phyloP scores from a whole-genome alignment of 495 filamentous ascomycete species.

The Penicillium paradoxum region DNA sequence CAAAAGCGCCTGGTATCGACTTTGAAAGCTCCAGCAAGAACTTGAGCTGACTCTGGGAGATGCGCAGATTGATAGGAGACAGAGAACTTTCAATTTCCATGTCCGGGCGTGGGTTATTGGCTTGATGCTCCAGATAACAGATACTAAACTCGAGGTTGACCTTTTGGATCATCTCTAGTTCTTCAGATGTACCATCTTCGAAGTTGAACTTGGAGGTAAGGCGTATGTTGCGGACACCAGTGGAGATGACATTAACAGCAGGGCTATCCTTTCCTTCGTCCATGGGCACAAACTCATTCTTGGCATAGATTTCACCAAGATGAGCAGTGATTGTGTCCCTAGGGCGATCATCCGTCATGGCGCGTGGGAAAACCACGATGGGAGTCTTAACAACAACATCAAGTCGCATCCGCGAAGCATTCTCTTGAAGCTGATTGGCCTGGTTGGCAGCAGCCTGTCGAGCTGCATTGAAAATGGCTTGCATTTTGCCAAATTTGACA shows the following conservation, averaged over 20 bases:
- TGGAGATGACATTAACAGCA: conserved; percentile 81
- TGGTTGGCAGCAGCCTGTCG: conserved; percentile 92
- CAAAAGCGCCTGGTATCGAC: conserved; percentile 83
- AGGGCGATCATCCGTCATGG: conserved; percentile 55
- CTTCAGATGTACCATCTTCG: conserved; percentile 63
- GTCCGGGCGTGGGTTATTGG: conserved; percentile 75
- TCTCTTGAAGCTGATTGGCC: conserved; percentile 87
- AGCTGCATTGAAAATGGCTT: conserved; percentile 96
- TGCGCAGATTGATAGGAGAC: conserved; percentile 83
- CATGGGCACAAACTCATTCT: conserved; percentile 82
- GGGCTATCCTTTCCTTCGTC: conserved; percentile 64
- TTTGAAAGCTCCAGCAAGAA: conserved; percentile 79
- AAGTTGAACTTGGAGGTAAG: conserved; percentile 90
- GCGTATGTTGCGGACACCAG: conserved; percentile 87
- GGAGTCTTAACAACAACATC: conserved; percentile 91
- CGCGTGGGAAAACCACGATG: conserved; percentile 86
- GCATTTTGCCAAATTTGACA: conserved; percentile 99
- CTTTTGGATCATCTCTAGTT: conserved; percentile 93
- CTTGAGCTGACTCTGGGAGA: conserved; percentile 87
- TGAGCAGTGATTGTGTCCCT: conserved; percentile 87
- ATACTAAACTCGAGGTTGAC: conserved; percentile 90
- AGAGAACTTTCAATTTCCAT: conserved; percentile 85
- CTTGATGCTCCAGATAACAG: conserved; percentile 80
- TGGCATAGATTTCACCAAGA: conserved; percentile 93
- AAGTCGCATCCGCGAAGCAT: conserved; percentile 83